These are phyloP conservation scores for Russula vinacea DNA, from an alignment of 768 basidiomycete genomes.

Conservation along the genomic window DNA sequence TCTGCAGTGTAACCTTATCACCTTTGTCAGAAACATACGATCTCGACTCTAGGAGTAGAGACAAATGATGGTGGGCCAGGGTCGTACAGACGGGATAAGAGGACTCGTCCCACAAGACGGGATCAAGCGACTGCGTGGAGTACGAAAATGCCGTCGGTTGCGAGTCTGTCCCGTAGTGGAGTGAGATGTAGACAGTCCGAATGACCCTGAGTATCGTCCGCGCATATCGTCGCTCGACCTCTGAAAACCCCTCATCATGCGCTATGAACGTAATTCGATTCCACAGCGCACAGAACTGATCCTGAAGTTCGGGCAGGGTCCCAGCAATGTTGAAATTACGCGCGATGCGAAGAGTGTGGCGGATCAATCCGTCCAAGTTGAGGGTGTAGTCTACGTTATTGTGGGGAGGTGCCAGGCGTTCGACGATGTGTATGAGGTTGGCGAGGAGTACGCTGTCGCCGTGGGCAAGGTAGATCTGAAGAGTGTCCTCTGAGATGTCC, in stretches of 20 bases:
- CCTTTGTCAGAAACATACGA: not conserved
- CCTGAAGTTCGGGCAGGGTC: constrained; percentile 21
- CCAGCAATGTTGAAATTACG: constrained; percentile 13
- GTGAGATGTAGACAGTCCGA: constrained; percentile 19
- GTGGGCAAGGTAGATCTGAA: constrained; percentile 11
- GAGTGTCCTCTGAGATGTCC: constrained; percentile 7
- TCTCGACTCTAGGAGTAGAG: not conserved
- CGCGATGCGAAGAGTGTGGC: constrained; percentile 19
- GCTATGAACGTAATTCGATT: constrained; percentile 18
- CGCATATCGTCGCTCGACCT: constrained; percentile 22
- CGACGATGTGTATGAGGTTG: constrained; percentile 24
- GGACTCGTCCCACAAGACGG: constrained; percentile 19
- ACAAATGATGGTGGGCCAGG: constrained; percentile 9
- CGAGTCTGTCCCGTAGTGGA: constrained; percentile 25
- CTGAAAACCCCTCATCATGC: constrained; percentile 3
- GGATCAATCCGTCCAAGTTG: constrained; percentile 16
- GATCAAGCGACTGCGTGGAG: constrained; percentile 23
- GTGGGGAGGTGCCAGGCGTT: constrained; percentile 10
- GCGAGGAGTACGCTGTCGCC: constrained; percentile 24
- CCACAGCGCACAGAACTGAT: constrained; percentile 19
- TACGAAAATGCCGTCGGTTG: constrained; percentile 18
- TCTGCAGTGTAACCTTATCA: not conserved
- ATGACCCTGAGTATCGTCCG: constrained; percentile 23
- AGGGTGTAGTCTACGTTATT: not conserved
- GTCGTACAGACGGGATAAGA: constrained; percentile 18